Base-by-base conservation (phyloP, 176 grass and related monocot genomes). In the Phoenix dactylifera region DNA sequence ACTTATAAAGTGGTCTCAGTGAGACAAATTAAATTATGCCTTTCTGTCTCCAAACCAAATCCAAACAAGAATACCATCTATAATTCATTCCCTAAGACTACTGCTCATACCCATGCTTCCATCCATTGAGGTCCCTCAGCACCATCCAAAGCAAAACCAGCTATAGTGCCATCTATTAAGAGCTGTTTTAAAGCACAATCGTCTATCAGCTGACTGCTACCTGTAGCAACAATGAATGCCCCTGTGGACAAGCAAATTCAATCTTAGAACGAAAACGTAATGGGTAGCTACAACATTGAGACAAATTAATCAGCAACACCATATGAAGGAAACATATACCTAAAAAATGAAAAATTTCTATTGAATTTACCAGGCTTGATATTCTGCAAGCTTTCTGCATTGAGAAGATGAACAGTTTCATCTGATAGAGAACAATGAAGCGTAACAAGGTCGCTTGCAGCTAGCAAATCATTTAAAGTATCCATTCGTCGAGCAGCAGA, bases 61-160 rank as follows among this genome's bases (percentile, higher is more conserved):
- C 6, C 32, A 39, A 39, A 39, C 29, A 60, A 57, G 48, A 52
- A 32, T 12, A 39, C 32, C 32, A 39, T 39, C 32, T 6, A 72
- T 18, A 49, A 57, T 59, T 66, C 57, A 63, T 73, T 75, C 12
- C 52, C 9, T 76, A 59, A 68, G 16, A 63, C 54, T 60, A 71
- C 66, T 64, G 68, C 62, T 58, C 79, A 28, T 97, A 92, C 93
- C 93, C 93, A 98, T 56, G 93, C 93, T 77, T 98, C 93, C 93
- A 98, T 98, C 93, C 93, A 98, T 74, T 98, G 93, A 53, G 87
- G 87, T 22, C 93, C 93, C 83, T 92, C 93, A 76, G 76, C 93
- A 25, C 87, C 93, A 75, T 92, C 93, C 66, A 92, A 83, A 26
- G 93, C 93, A 66, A 87, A 98, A 24, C 87, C 93, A 73, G 93